These are phyloP conservation scores for Wickerhamomyces queroliae DNA, from an alignment of 805 yeast genomes.

Conservation along the genomic window DNA sequence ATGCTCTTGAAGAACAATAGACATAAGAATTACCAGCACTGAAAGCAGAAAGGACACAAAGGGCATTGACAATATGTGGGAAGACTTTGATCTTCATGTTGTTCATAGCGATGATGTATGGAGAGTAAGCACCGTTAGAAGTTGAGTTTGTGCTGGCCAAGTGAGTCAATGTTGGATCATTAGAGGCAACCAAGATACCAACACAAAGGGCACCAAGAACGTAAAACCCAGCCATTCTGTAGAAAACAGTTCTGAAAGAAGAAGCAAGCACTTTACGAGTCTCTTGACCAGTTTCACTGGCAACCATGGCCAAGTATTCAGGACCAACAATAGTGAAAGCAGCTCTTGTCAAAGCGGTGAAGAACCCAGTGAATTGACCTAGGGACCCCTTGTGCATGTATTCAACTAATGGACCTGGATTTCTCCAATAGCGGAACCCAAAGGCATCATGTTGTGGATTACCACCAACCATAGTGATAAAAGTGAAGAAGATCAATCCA, in stretches of 20 bases:
- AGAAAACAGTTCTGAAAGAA: constrained; percentile 67
- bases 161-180: constrained; percentile 42
- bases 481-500: constrained; percentile 68
- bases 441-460: constrained; percentile 63
- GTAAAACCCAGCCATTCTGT: constrained; percentile 54
- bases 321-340: constrained; percentile 78
- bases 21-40: constrained; percentile 54
- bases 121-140: constrained; percentile 45
- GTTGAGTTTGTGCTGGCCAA: constrained; percentile 36
- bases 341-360: constrained; percentile 62
- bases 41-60: constrained; percentile 48
- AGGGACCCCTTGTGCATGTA: constrained; percentile 44
- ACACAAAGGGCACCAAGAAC: constrained; percentile 59
- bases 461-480: constrained; percentile 82
- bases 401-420: constrained; percentile 49
- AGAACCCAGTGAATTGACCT: constrained; percentile 67
- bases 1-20: constrained; percentile 55
- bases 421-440: constrained; percentile 48
- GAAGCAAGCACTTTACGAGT: constrained; percentile 66
- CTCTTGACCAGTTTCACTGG: constrained; percentile 66
- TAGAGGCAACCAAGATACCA: constrained; percentile 59
- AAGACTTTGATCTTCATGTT: constrained; percentile 45
- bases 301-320: constrained; percentile 74
- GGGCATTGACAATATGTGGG: constrained; percentile 45
- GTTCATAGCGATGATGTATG: constrained; percentile 52